phyloP scores from a whole-genome alignment of 2,329 filamentous ascomycete genomes.

The Dactylellina parvicollis region DNA sequence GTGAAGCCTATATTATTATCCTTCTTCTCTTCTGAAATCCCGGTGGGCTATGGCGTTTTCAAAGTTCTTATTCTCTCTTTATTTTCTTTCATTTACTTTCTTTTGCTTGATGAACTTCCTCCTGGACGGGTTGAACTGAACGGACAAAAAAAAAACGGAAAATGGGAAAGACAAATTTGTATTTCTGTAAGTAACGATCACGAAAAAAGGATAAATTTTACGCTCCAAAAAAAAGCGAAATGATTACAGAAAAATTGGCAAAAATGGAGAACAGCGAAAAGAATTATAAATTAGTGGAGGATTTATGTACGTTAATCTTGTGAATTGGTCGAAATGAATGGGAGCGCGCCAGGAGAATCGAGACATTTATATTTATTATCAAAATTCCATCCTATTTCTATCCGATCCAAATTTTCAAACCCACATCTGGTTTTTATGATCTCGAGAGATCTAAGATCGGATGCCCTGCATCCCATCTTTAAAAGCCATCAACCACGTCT shows the following conservation, averaged over 20 bases:
- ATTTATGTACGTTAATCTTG: constrained; percentile 38
- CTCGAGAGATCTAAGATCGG: too few species aligned
- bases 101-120: constrained; percentile 6
- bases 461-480: not conserved
- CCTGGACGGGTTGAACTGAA: constrained; percentile 3
- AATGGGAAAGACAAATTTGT: constrained; percentile 27
- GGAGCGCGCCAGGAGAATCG: not conserved
- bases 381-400: too few species aligned
- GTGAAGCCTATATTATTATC: constrained; percentile 32
- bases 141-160: constrained; percentile 25
- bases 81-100: constrained; percentile 3
- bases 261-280: not conserved
- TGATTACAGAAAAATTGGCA: constrained; percentile 3
- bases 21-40: not conserved
- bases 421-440: too few species aligned
- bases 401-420: too few species aligned
- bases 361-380: constrained; percentile 6
- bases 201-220: constrained; percentile 8
- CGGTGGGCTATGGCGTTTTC: constrained; percentile 47
- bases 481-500: constrained; percentile 34
- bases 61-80: constrained; percentile 10
- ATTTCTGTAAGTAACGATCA: constrained; percentile 36
- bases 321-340: constrained; percentile 14
- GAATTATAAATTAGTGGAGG: not conserved
- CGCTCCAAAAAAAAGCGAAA: constrained; percentile 8